Base-by-base conservation (phyloP, 306 rosid species). In the Gynostemma pentaphyllum region DNA sequence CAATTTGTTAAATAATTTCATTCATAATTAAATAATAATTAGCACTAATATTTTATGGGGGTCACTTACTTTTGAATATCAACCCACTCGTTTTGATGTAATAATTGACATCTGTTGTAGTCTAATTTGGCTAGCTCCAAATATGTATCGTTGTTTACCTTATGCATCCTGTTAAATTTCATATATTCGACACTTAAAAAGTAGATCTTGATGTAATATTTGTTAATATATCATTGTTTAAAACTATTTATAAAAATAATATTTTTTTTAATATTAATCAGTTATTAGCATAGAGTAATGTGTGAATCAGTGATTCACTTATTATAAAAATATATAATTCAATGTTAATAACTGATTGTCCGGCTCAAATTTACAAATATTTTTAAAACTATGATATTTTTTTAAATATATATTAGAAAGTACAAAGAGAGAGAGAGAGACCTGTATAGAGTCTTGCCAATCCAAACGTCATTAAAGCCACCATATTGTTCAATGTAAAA, bases 361-460 rank as follows among this genome's bases (percentile, higher is more conserved):
- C n/a, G n/a, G n/a, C n/a, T n/a, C n/a, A n/a, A n/a, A n/a, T n/a
- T n/a, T n/a, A n/a, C n/a, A n/a, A n/a, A n/a, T n/a, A n/a, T n/a
- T n/a, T n/a, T n/a, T n/a, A n/a, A 24, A n/a, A 49, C 53, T 23
- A 52, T 22, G 26, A 46, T 53, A 16, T 12, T 14, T 62, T 9
- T 24, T 18, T 16, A 5, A 1, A 47, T 9, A 10, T 2, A 6
- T 9, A 6, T 6, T 8, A 1, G 59, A 5, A 18, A 26, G 46
- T 5, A 32, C 10, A 42, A 12, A 40, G 5, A 29, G 45, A 2
- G 2, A 36, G 16, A 47, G 2, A 52, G 18, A 45, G 19, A 87
- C 98, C 96, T 88, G 67, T 92, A 92, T 15, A 92, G 95, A 18
- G 96, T 84, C 77, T 92, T 92, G 46, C 99, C 99, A n/a, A 92